phyloP scores from a whole-genome alignment of 768 basidiomycete genomes.

The Ramaria sp. region DNA sequence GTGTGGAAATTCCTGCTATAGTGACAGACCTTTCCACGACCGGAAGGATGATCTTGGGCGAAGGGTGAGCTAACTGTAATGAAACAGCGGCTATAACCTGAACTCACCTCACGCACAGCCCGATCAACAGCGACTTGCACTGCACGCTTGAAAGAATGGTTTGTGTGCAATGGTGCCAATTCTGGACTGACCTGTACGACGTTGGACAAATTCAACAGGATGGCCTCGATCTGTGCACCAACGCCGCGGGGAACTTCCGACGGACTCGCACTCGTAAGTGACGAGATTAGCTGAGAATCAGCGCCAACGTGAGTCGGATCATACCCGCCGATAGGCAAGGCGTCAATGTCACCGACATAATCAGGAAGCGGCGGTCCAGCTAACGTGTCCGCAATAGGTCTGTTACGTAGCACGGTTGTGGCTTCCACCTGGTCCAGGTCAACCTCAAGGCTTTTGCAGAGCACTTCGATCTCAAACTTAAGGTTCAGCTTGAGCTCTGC shows the following conservation, averaged over 20 bases:
- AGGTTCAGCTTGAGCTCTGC: conserved; percentile 93
- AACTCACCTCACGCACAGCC: conserved; percentile 80
- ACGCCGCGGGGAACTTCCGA: conserved; percentile 58
- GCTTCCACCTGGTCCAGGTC: conserved; percentile 79
- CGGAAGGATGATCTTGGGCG: conserved; percentile 78
- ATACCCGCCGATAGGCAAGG: conserved; percentile 66
- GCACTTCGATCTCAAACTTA: conserved; percentile 97
- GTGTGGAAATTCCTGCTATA: conserved; percentile 94
- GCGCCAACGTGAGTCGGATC: conserved; percentile 38
- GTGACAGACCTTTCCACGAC: conserved; percentile 98
- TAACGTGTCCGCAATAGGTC: conserved; percentile 51
- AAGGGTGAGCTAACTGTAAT: background rate
- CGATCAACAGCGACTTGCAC: conserved; percentile 87
- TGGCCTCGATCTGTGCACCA: conserved; percentile 71
- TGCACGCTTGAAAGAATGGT: conserved; percentile 81
- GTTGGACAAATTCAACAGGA: conserved; percentile 58
- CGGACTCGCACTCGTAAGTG: conserved; percentile 45
- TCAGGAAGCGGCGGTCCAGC: conserved; percentile 61
- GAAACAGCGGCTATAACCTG: background rate
- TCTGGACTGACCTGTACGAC: conserved; percentile 72
- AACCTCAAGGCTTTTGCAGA: conserved; percentile 87
- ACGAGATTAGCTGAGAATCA: conserved; percentile 48
- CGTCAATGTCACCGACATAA: conserved; percentile 71
- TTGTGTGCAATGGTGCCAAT: conserved; percentile 62
- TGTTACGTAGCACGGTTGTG: conserved; percentile 69